Conservation (phyloP, 2,329 filamentous ascomycete genomes). For the Fusarium piperis region DNA sequence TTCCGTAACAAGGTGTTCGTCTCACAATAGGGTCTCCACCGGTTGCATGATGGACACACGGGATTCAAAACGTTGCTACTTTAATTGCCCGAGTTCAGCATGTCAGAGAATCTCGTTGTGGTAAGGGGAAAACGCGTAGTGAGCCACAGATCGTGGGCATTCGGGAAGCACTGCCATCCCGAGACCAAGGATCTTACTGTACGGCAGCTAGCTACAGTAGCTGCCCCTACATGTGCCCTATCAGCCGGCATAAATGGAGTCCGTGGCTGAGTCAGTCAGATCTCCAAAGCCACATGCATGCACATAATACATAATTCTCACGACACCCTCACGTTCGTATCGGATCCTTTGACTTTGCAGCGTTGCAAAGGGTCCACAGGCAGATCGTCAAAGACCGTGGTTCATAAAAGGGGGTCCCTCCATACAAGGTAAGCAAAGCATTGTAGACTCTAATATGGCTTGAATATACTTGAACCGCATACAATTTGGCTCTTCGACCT, state of each 20-base stretch:
- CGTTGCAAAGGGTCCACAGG: background rate
- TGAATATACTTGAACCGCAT: background rate
- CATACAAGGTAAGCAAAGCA: background rate
- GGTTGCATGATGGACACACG: slow-evolving; percentile 24
- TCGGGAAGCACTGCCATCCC: background rate
- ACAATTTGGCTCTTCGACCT: slow-evolving; percentile 45
- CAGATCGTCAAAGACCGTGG: background rate
- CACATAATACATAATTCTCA: slow-evolving; percentile 1
- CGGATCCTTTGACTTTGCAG: background rate
- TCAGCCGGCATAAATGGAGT: background rate
- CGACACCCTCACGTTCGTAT: background rate
- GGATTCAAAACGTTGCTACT: slow-evolving; percentile 2
- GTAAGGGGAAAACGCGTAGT: background rate
- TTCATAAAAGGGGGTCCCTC: background rate
- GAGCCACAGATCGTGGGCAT: slow-evolving; percentile 2
- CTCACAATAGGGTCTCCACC: slow-evolving; percentile 15
- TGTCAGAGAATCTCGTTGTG: background rate
- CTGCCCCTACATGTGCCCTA: background rate
- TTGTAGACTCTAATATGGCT: background rate
- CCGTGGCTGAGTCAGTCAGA: background rate
- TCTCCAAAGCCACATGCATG: slow-evolving; percentile 3
- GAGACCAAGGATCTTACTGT: background rate
- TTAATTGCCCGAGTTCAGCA: background rate
- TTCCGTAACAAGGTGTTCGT: slow-evolving; percentile 22
- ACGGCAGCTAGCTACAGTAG: background rate